These are phyloP conservation scores for Craspedostauros australis DNA, from an alignment of 108 stramenopile genomes.

Conservation along the genomic window DNA sequence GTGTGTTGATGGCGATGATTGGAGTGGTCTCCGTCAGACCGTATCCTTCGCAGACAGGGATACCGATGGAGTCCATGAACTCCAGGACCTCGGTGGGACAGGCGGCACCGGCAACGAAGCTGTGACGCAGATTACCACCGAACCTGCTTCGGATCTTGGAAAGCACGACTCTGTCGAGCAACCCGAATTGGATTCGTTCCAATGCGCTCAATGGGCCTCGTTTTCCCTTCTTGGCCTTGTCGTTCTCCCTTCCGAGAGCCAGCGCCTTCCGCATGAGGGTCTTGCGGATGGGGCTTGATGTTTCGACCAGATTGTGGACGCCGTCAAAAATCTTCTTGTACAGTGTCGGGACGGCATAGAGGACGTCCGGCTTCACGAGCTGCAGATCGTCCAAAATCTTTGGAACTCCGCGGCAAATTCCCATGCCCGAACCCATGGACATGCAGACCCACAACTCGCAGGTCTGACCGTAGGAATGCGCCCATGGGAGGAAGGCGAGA, in stretches of 20 bases:
- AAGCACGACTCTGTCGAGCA: constrained; percentile 77
- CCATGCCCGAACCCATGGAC: constrained; percentile 84
- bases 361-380: constrained; percentile 69
- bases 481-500: constrained; percentile 92
- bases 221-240: constrained; percentile 33
- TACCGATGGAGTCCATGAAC: constrained; percentile 91
- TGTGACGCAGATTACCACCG: constrained; percentile 76
- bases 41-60: constrained; percentile 88
- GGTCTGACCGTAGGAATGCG: constrained; percentile 93
- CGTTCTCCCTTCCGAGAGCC: constrained; percentile 49
- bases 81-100: constrained; percentile 78
- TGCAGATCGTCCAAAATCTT: constrained; percentile 73
- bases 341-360: constrained; percentile 91
- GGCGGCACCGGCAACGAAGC: constrained; percentile 87
- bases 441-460: constrained; percentile 82
- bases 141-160: constrained; percentile 86
- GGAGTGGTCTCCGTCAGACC: constrained; percentile 92
- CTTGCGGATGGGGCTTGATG: constrained; percentile 50
- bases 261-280: constrained; percentile 69
- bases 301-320: constrained; percentile 77
- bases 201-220: constrained; percentile 36
- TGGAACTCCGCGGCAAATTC: constrained; percentile 75
- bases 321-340: constrained; percentile 94
- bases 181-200: constrained; percentile 37
- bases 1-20: constrained; percentile 73